Percentiles rank a stretch among this genome's conserved stretches.
phyloP scores from a whole-genome alignment of 306 rosid genomes.

The Cicer arietinum region DNA sequence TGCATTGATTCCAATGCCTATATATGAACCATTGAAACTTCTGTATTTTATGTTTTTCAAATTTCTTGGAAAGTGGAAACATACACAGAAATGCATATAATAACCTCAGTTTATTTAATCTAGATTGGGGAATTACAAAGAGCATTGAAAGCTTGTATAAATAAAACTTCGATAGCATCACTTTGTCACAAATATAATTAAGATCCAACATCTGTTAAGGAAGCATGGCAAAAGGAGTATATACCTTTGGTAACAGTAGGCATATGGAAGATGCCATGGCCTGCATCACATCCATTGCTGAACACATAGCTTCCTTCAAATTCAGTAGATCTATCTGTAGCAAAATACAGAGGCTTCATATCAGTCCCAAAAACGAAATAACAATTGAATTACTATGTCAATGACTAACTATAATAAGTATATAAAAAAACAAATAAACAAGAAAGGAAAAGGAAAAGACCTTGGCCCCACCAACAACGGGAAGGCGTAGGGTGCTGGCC shows the following conservation, averaged over 20 bases:
- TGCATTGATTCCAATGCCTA: background rate
- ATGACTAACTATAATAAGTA: background rate
- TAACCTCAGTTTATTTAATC: conserved; percentile 6
- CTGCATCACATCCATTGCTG: conserved; percentile 95
- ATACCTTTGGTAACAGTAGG: conserved; percentile 73
- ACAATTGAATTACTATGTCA: conserved; percentile 10
- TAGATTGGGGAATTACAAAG: conserved; percentile 2
- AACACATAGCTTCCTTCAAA: conserved; percentile 83
- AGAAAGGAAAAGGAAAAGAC: conserved; percentile 50
- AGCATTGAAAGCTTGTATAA: background rate
- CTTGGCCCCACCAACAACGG: conserved; percentile 89
- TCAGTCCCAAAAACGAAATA: conserved; percentile 2
- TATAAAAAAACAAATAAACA: conserved; percentile 1
- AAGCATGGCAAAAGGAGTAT: conserved; percentile 13
- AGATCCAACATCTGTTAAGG: conserved; percentile 19
- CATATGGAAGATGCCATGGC: conserved; percentile 88
- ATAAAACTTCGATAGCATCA: background rate
- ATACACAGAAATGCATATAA: background rate
- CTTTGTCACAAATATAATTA: conserved; percentile 8
- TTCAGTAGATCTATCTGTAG: conserved; percentile 75
- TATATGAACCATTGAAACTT: conserved; percentile 6
- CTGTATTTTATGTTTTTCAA: conserved; percentile 1
- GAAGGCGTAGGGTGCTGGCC: conserved; percentile 98
- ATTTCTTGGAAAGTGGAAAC: background rate
- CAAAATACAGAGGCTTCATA: conserved; percentile 37